Evolutionary conservation across 2,329 filamentous ascomycete species (phyloP).

Genomic region (Basipetospora sp.): DNA sequence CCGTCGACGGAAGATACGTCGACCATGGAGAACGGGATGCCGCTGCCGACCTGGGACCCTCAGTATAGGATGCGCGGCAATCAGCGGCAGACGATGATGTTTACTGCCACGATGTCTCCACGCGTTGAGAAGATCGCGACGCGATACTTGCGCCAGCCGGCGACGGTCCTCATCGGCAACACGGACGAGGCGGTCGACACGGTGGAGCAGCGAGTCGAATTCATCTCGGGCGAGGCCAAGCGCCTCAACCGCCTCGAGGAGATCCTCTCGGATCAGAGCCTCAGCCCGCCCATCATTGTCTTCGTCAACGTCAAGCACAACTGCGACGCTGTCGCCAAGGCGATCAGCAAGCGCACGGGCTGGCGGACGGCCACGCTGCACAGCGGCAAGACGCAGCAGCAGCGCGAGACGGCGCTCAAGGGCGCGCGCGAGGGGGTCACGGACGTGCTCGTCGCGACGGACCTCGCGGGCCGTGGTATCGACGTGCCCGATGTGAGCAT

Average conservation of each 20-base stretch:
- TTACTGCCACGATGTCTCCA: constrained; percentile 93
- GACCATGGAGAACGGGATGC: constrained; percentile 80
- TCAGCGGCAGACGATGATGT: constrained; percentile 91
- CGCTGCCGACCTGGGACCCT: constrained; percentile 68
- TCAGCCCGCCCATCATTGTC: constrained; percentile 83
- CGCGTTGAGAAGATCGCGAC: constrained; percentile 90
- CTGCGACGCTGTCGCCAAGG: constrained; percentile 84
- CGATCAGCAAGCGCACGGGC: constrained; percentile 85
- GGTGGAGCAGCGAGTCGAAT: constrained; percentile 91
- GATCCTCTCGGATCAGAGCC: constrained; percentile 68
- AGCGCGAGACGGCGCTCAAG: constrained; percentile 81
- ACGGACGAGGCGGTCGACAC: constrained; percentile 92
- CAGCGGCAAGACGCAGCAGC: constrained; percentile 92
- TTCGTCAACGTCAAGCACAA: constrained; percentile 99
- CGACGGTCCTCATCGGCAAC: constrained; percentile 88
- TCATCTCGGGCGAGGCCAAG: constrained; percentile 80
- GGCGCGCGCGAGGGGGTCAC: constrained; percentile 68
- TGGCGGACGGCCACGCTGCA: constrained; percentile 82
- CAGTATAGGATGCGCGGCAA: constrained; percentile 55
- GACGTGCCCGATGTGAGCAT: constrained; percentile 88
- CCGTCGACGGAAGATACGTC: constrained; percentile 91
- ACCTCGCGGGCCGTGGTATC: constrained; percentile 91
- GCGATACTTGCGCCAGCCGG: constrained; percentile 84
- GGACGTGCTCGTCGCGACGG: constrained; percentile 86
- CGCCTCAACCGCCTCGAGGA: constrained; percentile 91